Evolutionary conservation across 2,329 filamentous ascomycete species (phyloP), one percentile per base, ranked within the genome.

Genomic region (Orbilia brochopaga): DNA sequence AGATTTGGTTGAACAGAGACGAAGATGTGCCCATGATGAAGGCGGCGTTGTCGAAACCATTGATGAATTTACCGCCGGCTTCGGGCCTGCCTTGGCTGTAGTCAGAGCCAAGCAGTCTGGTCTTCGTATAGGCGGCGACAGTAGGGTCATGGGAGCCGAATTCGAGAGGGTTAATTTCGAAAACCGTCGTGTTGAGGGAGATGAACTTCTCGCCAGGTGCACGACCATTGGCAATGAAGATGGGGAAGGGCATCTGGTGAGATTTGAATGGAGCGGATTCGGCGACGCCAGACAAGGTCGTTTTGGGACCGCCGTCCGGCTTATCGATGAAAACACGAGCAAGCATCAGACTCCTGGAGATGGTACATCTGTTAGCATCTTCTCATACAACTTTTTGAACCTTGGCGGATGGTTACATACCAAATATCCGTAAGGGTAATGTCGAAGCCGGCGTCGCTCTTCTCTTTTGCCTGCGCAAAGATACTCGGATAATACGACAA

Each of bases 21-120:
- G 88, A 91, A 21, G 88, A 91, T 0, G 92, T 96, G 56, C 92
- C 92, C 86, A 96, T 91, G 24, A 96, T 82, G 77, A 86, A 96
- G 5, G 90, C 90, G 23, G 85, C 85, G 76, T 92, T 92, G 79
- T 96, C 92, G 74, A 92, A 92, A 0, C 92, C 92, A 6, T 84
- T 82, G 15, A 95, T 84, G 77, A 92, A 96, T 27, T 74, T 73
- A 27, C 80, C 78, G 48, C 85, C 83, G 62, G 83, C 78, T 10
- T 81, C 78, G 0, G 84, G 80, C 6, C 78, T 77, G 19, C 90
- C 90, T 4, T 80, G 82, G 42, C 82, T 84, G 78, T 93, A 92
- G 74, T 87, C 87, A 1, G 90, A 90, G 1, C 90, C 90, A 1
- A 92, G 79, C 74, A 88, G 92, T 72, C 86, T 81, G 3, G 89